A percentile compares a stretch with the other conserved stretches of the same genome.
Conservation (phyloP, 768 basidiomycete genomes). For the Leccinum rimulosum region DNA sequence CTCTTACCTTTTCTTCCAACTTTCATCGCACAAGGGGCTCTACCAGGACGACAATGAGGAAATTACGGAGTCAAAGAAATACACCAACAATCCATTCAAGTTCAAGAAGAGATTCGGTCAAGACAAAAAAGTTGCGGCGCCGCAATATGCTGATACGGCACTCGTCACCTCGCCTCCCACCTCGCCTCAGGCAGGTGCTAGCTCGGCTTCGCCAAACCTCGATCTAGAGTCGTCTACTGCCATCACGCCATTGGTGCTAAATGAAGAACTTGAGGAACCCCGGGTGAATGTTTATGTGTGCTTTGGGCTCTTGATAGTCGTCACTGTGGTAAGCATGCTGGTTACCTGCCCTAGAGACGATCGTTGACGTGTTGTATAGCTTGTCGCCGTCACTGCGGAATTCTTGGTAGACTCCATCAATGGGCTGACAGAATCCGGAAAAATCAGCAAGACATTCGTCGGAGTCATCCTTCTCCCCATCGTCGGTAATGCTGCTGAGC, state of each 20-base stretch:
- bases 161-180: constrained; percentile 7
- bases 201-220: not conserved
- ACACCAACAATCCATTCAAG: constrained; percentile 41
- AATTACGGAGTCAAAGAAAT: constrained; percentile 39
- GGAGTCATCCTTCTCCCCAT: constrained; percentile 88
- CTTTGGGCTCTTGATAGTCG: constrained; percentile 47
- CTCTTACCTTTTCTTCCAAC: constrained; percentile 76
- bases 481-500: constrained; percentile 89
- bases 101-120: constrained; percentile 18
- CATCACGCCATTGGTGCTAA: not conserved
- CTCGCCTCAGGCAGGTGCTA: not conserved
- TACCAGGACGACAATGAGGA: constrained; percentile 48
- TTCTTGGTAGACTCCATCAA: constrained; percentile 79
- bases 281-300: constrained; percentile 56
- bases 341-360: not conserved
- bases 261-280: constrained; percentile 40
- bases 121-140: constrained; percentile 4
- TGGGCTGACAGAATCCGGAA: constrained; percentile 57
- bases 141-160: constrained; percentile 4
- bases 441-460: constrained; percentile 77
- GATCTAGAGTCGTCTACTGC: constrained; percentile 14
- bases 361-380: constrained; percentile 28
- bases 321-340: constrained; percentile 55
- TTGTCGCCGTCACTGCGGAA: constrained; percentile 57
- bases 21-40: constrained; percentile 73